phyloP scores from a whole-genome alignment of 2,329 filamentous ascomycete genomes.

The Gnomoniopsis smithogilvyi region DNA sequence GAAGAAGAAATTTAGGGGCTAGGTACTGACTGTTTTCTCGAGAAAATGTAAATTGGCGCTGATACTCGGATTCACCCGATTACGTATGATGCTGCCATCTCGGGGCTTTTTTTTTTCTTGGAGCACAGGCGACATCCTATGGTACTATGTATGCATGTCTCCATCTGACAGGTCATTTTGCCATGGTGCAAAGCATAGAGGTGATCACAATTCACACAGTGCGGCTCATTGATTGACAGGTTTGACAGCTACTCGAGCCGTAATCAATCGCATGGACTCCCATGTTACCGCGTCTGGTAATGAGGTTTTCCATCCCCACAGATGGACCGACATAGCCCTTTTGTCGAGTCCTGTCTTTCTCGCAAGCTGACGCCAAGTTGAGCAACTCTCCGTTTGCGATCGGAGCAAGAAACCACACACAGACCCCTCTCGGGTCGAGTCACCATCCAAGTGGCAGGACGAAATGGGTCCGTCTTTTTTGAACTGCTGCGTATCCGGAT shows the following conservation, averaged over 20 bases:
- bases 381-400: no score
- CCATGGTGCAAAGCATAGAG: slow-evolving; percentile 2
- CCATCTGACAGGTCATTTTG: slow-evolving; percentile 17
- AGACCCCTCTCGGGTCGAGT: no score
- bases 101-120: neutral
- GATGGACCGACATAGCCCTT: no score
- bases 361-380: no score
- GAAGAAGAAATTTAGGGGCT: neutral
- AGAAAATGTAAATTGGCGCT: neutral
- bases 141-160: slow-evolving; percentile 11
- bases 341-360: no score
- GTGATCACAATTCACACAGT: slow-evolving; percentile 11
- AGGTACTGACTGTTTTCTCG: no score
- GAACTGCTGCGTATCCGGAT: no score
- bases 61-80: neutral
- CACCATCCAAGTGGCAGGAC: no score
- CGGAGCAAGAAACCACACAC: no score
- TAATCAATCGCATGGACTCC: no score
- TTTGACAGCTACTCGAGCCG: slow-evolving; percentile 11
- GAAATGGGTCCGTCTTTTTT: no score
- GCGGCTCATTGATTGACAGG: slow-evolving; percentile 9
- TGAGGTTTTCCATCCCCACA: neutral
- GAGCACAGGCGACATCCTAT: slow-evolving; percentile 7
- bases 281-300: neutral
- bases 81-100: neutral